phyloP scores from a whole-genome alignment of 495 filamentous ascomycete species.

The Tuber umbilicatum region DNA sequence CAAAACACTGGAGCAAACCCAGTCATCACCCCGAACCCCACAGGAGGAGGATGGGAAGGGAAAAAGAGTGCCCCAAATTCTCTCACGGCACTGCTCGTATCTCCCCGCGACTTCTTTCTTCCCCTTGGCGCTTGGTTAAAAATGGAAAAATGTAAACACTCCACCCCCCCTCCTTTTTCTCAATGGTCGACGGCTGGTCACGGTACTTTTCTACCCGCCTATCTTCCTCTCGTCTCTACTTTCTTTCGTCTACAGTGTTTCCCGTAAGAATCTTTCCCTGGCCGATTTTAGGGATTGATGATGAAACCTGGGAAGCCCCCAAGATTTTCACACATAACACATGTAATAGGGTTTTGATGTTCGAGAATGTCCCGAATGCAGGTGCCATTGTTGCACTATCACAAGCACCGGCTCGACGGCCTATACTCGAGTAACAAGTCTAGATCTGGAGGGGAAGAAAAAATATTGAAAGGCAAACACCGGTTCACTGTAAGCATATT shows the following conservation, averaged over 20 bases:
- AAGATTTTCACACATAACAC: not conserved
- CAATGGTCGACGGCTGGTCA: not conserved
- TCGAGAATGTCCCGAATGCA: not conserved
- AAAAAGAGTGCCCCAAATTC: not conserved
- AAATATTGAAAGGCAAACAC: not conserved
- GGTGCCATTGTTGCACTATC: not conserved
- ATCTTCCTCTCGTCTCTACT: not conserved
- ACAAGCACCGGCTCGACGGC: not conserved
- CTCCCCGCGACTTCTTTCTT: not conserved
- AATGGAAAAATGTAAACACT: conserved; percentile 3
- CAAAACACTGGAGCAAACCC: conserved; percentile 8
- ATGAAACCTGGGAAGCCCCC: not conserved
- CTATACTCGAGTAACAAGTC: not conserved
- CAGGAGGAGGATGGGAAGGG: conserved; percentile 11
- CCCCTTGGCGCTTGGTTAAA: not conserved
- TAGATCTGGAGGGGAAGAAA: not conserved
- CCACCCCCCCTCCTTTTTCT: not conserved
- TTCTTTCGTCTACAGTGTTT: not conserved
- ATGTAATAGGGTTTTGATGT: not conserved
- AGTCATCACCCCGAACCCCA: conserved; percentile 17
- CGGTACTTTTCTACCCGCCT: not conserved
- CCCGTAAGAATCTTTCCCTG: not conserved
- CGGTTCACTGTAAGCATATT: not conserved
- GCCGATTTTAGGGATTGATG: not conserved
- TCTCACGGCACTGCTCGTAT: not conserved